phyloP scores from a whole-genome alignment of 306 rosid genomes.

The Trichosanthes truncata region DNA sequence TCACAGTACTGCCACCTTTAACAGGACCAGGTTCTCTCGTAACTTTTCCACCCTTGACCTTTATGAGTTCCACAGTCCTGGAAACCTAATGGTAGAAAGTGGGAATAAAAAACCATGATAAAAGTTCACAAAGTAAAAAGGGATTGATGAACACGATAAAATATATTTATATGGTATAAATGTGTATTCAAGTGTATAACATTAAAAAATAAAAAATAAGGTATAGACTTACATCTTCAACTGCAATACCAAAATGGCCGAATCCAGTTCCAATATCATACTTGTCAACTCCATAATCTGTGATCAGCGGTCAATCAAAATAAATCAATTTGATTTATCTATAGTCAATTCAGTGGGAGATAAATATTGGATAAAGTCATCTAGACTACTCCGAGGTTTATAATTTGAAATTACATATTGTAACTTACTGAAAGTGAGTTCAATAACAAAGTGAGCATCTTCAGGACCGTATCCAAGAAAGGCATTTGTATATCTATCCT shows the following conservation, averaged over 20 bases:
- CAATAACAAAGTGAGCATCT: slow-evolving; percentile 73
- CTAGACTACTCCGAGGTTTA: neutral
- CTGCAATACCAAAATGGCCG: slow-evolving; percentile 82
- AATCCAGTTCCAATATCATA: slow-evolving; percentile 77
- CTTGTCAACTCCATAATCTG: slow-evolving; percentile 79
- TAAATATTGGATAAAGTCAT: neutral
- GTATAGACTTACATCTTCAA: slow-evolving; percentile 67
- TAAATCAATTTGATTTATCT: neutral
- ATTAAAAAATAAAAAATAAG: too few species aligned
- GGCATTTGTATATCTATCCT: slow-evolving; percentile 68
- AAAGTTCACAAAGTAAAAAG: neutral
- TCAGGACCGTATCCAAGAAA: slow-evolving; percentile 91
- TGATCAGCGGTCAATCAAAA: slow-evolving; percentile 21
- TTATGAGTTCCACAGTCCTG: slow-evolving; percentile 69
- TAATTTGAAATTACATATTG: neutral
- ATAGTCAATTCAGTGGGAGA: neutral
- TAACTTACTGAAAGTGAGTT: slow-evolving; percentile 73
- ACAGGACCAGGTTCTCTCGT: slow-evolving; percentile 78
- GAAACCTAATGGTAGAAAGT: slow-evolving; percentile 45
- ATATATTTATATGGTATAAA: neutral
- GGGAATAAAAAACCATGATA: neutral
- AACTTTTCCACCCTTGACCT: slow-evolving; percentile 83
- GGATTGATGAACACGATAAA: neutral
- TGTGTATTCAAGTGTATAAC: neutral
- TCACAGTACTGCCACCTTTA: slow-evolving; percentile 50